Conservation (phyloP, 208 protist genomes). For the Trypanosoma melophagium region DNA sequence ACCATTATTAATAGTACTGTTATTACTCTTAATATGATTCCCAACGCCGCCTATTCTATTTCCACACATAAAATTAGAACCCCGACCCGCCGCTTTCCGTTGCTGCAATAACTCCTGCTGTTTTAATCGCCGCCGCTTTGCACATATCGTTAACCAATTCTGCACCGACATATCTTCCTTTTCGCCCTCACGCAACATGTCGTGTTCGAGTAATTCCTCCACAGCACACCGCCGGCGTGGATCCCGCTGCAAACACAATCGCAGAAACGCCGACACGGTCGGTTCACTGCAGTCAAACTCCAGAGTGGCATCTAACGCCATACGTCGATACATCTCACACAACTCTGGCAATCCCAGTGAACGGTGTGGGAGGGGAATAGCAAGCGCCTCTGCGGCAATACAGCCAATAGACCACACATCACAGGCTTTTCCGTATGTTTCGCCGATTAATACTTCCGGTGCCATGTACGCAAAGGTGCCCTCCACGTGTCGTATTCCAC, state of each 20-base stretch:
- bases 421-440: conserved; percentile 88
- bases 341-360: conserved; percentile 59
- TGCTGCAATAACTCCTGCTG: not conserved
- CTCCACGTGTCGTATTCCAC: conserved; percentile 50
- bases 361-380: conserved; percentile 48
- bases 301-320: conserved; percentile 43
- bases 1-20: not conserved
- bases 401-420: conserved; percentile 95
- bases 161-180: conserved; percentile 40
- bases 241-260: conserved; percentile 60
- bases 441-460: conserved; percentile 85
- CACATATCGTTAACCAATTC: conserved; percentile 37
- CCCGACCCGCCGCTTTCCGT: no score
- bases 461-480: conserved; percentile 92
- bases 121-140: not conserved
- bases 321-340: conserved; percentile 67
- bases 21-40: not conserved
- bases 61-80: no score
- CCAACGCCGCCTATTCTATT: no score
- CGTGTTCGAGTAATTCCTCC: conserved; percentile 51
- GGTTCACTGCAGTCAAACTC: conserved; percentile 59
- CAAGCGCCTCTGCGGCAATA: conserved; percentile 90
- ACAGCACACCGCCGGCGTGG: conserved; percentile 43
- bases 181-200: conserved; percentile 5
- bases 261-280: conserved; percentile 53